Base-by-base conservation (phyloP, 2,329 filamentous ascomycete species). In the Fusarium verrucosum region DNA sequence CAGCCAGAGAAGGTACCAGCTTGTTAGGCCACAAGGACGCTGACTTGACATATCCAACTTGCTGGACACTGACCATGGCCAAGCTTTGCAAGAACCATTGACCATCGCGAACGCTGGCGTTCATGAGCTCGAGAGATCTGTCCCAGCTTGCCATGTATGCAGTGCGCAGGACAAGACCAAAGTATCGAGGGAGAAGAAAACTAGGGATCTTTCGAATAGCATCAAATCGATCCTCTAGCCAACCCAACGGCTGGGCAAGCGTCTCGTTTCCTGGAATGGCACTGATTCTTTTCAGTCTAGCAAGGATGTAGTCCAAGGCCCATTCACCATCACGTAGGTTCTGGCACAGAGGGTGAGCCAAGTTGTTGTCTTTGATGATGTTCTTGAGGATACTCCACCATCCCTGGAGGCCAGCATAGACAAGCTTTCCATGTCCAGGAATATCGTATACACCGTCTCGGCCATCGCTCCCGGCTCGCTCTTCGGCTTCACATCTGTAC, bases 351-450 rank as follows among this genome's bases (percentile, higher is more conserved):
- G 95, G 92, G 74, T 99, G 95, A 1, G 92, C 95, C 10, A 99
- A 85, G 73, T 98, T 88, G 75, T 99, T 99, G 65, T 95, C 88
- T 46, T 84, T 86, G 69, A 98, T 91, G 62, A 99, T 90, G 55
- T 91, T 84, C 70, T 92, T 89, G 37, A 99, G 80, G 1, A 97
- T 82, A 74, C 93, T 97, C 93, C 94, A 97, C 94, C 95, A 99
- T 33, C 96, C 96, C 76, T 99, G 95, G n/a, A 99, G 83, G 60
- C 95, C 95, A 59, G 94, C 94, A 76, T 98, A 99, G 3, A 97
- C 92, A 37, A 97, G 84, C 58, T 90, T 88, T 4, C 94, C 94
- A 73, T 93, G 83, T 2, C 89, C 89, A 2, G 95, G 95, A 65
- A 99, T 90, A 49, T 89, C 86, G 78, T 98, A 99, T 10, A 89